Base-by-base conservation (phyloP, 345 rosid genomes). In the Corymbia maculata region DNA sequence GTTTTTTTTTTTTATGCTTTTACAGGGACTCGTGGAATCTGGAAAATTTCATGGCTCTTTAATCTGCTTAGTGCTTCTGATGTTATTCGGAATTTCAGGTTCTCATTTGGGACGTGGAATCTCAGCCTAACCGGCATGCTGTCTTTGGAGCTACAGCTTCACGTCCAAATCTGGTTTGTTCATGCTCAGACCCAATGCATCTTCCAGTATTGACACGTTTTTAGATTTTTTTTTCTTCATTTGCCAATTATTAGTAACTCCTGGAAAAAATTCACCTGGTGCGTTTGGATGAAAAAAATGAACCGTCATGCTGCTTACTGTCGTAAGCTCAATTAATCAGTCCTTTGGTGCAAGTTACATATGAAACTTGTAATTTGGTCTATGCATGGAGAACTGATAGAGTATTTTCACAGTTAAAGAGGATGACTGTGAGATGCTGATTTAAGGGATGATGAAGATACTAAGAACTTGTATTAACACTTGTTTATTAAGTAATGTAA, bases 121-220 rank as follows among this genome's bases (percentile, higher is more conserved):
- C 99, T 87, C 99, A 98, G 92, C 99, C 99, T 68, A 98, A 95
- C 89, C 98, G 99, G 70, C 99, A 98, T 94, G 99, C 99, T 87
- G 98, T 98, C 85, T 95, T 93, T 93, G 99, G 99, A 90, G 98
- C 99, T 53, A 89, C 97, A 28, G 90, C 92, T 92, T 98, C 99
- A 85, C 98, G 98, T 57, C 99, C 99, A 9, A 98, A 98, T 94
- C 92, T 98, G 98, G 99, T 98, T 91, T 84, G 75, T 79, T 70
- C 85, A 2, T 51, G 51, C 50, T 64, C n/a, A 32, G 52, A 55
- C 28, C 12, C 51, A 44, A 79, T 36, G 51, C 19, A 17, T 52
- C 85, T 85, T 22, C 44, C 70, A 49, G n/a, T 84, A 19, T 80
- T 85, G 57, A 85, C 16, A 7, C 5, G 47, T 9, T 11, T 85